Evolutionary conservation across 2,329 filamentous ascomycete genomes (phyloP), one percentile per base, ranked within the genome.

Genomic region (Trichophyton rubrum): DNA sequence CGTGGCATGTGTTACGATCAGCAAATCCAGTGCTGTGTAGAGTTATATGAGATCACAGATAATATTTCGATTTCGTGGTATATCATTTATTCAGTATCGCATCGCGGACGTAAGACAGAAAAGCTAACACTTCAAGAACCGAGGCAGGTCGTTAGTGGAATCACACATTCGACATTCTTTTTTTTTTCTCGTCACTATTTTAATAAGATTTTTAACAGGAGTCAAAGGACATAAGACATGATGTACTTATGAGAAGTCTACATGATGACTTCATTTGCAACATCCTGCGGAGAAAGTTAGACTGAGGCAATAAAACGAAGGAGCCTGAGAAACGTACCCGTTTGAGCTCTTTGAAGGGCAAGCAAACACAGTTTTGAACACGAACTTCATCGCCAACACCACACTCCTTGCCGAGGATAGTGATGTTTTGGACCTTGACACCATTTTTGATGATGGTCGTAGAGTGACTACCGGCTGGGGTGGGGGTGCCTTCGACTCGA

Each of bases 261-360:
- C 89, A 93, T 93, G 72, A 93, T 93, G 69, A 95, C 88, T 68
- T 83, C 80, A 67, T 73, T 72, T 55, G 68, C 63, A 27, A 95
- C 90, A 73, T 95, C 90, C 87, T 90, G 66, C 73, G 71, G 66
- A 47, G 20, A 1, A 45, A 35, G 33, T 22, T 30, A 41, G 20
- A 22, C 38, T 58, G 47, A 30, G 27, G 56, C 8, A 24, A 15
- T 24, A 3, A 4, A 24, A 22, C 9, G 41, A 43, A 33, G 56
- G 40, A 56, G 24, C 4, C 30, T 38, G 33, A 38, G 20, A 15
- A 24, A 82, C 88, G 74, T 78, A 92, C 89, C 78, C 91, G 84
- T 85, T 96, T 97, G 73, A 99, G 77, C 78, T 97, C 93, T 82
- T 99, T 99, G 77, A 91, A 96, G 8, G 93, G 93, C 78, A 99